Evolutionary conservation across 139 green algal genomes (phyloP).

Genomic region (Chlorella sp.): DNA sequence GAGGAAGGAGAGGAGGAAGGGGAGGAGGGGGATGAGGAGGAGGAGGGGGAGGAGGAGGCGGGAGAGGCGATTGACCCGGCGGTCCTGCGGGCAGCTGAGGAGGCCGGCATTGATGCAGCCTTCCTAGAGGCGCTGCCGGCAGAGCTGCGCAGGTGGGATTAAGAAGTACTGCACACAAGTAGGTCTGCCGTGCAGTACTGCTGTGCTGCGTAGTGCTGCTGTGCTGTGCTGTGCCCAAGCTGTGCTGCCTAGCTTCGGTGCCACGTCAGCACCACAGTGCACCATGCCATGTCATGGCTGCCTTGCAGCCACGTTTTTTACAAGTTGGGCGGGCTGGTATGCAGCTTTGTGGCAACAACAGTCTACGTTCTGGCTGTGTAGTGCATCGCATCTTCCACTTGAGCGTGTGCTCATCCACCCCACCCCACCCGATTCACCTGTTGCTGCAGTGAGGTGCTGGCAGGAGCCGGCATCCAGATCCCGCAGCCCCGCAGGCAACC

Average conservation of each 20-base stretch:
- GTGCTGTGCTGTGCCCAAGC: too few relatives aligned
- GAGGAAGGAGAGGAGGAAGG: neutral
- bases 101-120: slow-evolving; percentile 75
- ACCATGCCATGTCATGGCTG: too few relatives aligned
- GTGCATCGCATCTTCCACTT: too few relatives aligned
- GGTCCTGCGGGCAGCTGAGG: slow-evolving; percentile 31
- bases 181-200: neutral
- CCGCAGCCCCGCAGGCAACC: slow-evolving; percentile 21
- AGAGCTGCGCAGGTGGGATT: slow-evolving; percentile 56
- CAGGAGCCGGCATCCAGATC: neutral
- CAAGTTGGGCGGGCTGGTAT: too few relatives aligned
- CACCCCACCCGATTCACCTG: too few relatives aligned
- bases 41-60: neutral
- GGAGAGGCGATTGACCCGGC: slow-evolving; percentile 24
- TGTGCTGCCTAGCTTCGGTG: too few relatives aligned
- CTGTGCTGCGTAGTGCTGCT: too few relatives aligned
- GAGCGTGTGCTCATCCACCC: neutral
- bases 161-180: too few relatives aligned
- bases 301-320: too few relatives aligned
- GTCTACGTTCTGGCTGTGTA: too few relatives aligned
- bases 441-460: slow-evolving; percentile 26
- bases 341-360: too few relatives aligned
- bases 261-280: too few relatives aligned
- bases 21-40: neutral
- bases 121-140: slow-evolving; percentile 83